Evolutionary conservation across 257 asterid genomes (phyloP).

Genomic region (Przewalskia tangutica): DNA sequence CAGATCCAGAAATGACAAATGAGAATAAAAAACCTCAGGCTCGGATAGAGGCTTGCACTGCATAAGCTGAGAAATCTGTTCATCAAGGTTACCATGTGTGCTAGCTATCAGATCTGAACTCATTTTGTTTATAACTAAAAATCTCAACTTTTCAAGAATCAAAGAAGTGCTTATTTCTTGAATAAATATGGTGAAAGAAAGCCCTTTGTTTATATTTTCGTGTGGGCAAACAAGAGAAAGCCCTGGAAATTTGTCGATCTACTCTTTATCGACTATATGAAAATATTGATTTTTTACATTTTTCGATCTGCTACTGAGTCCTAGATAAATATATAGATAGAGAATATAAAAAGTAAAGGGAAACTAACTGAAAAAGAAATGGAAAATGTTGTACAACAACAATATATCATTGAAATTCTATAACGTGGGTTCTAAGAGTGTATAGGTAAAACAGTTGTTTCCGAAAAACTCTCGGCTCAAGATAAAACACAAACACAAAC

Average conservation of each 20-base stretch:
- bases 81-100: conserved; percentile 78
- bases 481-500: no score
- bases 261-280: neutral
- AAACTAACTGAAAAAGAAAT: neutral
- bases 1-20: conserved; percentile 19
- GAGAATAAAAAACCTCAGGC: conserved; percentile 43
- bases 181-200: no score
- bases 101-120: conserved; percentile 80
- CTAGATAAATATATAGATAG: neutral
- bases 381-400: no score
- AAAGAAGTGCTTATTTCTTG: neutral
- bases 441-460: no score
- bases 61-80: conserved; percentile 90
- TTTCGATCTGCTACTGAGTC: neutral
- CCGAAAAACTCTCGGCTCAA: no score
- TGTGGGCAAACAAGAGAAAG: neutral
- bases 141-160: neutral
- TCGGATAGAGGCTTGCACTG: conserved; percentile 95
- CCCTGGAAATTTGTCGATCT: conserved; percentile 22
- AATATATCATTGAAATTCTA: no score
- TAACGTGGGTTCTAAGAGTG: no score
- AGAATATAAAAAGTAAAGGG: neutral
- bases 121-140: conserved; percentile 29
- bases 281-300: neutral
- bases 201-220: neutral